Base-by-base conservation (phyloP, 495 filamentous ascomycete genomes). In the Penicillium longicatenatum region DNA sequence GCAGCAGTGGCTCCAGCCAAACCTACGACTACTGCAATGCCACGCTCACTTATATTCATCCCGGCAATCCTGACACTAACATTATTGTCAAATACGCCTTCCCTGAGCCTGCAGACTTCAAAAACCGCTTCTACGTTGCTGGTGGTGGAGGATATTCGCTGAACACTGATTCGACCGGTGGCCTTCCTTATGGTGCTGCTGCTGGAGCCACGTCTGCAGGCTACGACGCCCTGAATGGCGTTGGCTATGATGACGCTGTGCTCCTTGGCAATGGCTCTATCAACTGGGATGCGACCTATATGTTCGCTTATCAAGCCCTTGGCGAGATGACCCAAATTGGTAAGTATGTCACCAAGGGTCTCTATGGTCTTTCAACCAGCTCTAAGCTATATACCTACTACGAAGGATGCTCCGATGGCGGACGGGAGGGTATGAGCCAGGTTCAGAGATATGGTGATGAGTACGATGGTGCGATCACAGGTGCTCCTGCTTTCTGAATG, bases 401-500 rank as follows among this genome's bases (percentile, higher is more conserved):
- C 50, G 66, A 75, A 52, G 72, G 72, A 22, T 75, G 72, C 57
- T 73, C 70, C 20, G 72, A 75, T 21, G 72, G 72, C 44, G 72
- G 72, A 2, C 70, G 72, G 42, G 70, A 75, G 55, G 72, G 72
- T 20, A 69, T 70, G 75, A 79, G 74, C 59, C 79, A 83, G 58
- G 66, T 81, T 22, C 81, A 84, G 63, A 78, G 79, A n/a, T 83
- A 70, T 54, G 77, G 69, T 1, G 72, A 75, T 10, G 69, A 78
- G 37, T 82, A 75, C 21, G 82, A 84, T 54, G 82, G 81, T 39
- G 75, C 67, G 1, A 73, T 78, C 43, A 69, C 69, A 20, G 81
- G 79, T 43, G 79, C 82, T 1, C 81, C 82, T 6, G 82, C 82
- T 6, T 77, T 84, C 65, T 72, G 81, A 0, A 79, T 72, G 48